Evolutionary conservation across 352 stramenopile species (phyloP), one percentile per base, ranked within the genome.

Genomic region (Phytopythium chamaehyphon): DNA sequence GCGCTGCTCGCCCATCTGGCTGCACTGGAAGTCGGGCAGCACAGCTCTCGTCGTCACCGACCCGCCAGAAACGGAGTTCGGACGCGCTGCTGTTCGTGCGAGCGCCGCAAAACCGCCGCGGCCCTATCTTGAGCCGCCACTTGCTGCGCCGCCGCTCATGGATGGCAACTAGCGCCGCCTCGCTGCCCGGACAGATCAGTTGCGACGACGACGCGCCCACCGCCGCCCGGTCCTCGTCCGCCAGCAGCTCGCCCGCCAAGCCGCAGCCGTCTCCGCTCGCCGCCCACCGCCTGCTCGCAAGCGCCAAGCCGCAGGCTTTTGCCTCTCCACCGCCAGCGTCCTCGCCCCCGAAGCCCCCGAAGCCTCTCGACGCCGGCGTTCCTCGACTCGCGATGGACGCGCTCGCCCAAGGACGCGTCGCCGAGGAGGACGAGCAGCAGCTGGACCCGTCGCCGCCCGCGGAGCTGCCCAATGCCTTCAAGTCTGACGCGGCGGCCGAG

Each of bases 101-200:
- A n/a, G n/a, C n/a, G n/a, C n/a, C n/a, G n/a, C n/a, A n/a, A n/a
- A 33, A 33, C 28, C 28, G 28, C 28, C 28, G 28, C 28, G 9
- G n/a, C n/a, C n/a, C 28, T 33, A 33, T 33, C 28, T 33, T 33
- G 28, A 9, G 28, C 28, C 28, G 28, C 28, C 26, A 40, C 18
- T 51, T 26, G 45, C 26, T 16, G 26, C 15, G 43, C 28, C 28
- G 45, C 26, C n/a, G 45, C 45, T 51, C 16, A 57, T 71, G 51
- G 19, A 72, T 55, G 28, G 59, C 48, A 43, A 62, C 59, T 46
- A 59, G 55, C 22, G 52, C 28, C 24, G 49, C 52, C 16, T 26
- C 54, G 28, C 19, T 57, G 7, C 64, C 64, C n/a, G 64, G 59
- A 15, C 46, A 64, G 57, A 59, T 64, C 47, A 24, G 28, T 44